Evolutionary conservation across 176 grass and related monocot species (phyloP), one percentile per base, ranked within the genome.

Genomic region (Aegilops sharonensis): DNA sequence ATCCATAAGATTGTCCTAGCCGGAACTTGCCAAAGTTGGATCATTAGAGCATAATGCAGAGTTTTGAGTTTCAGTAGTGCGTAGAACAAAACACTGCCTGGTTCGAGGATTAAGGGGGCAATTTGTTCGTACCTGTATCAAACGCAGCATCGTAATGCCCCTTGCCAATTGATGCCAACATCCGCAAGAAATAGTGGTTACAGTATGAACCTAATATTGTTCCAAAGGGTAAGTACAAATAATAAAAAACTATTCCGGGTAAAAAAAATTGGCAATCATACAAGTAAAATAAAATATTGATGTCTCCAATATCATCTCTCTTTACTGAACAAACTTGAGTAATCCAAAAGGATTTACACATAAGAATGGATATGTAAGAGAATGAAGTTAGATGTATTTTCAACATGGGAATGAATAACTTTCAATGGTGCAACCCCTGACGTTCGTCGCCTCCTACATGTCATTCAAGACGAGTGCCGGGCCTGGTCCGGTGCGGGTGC

Each of bases 141-240:
- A 88, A 87, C 75, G 90, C 90, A 86, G 92, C 88, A 86, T 82
- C 92, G 73, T 99, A 96, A 42, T 94, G 94, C 62, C 97, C 97
- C 72, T 86, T 93, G 48, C 94, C 92, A 82, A 99, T 85, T n/a
- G 90, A 94, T 88, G 97, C 90, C 87, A 99, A 91, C 87, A 91
- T 91, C 59, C 76, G 87, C 92, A 99, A 90, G 89, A 99, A 99
- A 91, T 99, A 99, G 67, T 99, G 90, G 72, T 99, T 99, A 90
- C 94, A 99, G 74, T 90, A 96, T 74, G 75, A 90, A 84, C 97
- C 97, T 99, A 86, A 77, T 69, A 75, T 88, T 78, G 77, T 87
- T 75, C 36, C 68, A 47, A 47, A 83, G 20, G 17, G 20, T 7
- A 83, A 92, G 87, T 70, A 75, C 20, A 72, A 68, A 75, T 31